Percentiles rank a stretch among this genome's conserved stretches.
Conservation (phyloP, 345 rosid species). For the Aegle marmelos region DNA sequence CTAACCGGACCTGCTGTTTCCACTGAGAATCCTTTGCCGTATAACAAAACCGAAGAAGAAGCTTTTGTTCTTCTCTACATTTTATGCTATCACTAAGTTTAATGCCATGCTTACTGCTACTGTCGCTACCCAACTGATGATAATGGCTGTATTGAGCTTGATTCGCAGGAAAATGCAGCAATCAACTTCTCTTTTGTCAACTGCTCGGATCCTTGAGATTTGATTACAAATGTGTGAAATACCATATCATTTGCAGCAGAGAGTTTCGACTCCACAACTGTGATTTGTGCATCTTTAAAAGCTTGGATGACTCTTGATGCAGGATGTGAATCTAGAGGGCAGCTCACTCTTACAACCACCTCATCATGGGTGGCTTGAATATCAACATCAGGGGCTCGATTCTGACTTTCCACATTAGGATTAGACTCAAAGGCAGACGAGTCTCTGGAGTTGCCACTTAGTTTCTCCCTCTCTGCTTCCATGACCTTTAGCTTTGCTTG, state of each 20-base stretch:
- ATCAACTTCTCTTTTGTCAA: conserved; percentile 80
- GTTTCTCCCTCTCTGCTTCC: conserved; percentile 67
- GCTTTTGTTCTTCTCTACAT: conserved; percentile 40
- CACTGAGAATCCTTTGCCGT: conserved; percentile 24
- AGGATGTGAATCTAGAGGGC: conserved; percentile 81
- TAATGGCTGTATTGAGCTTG: conserved; percentile 47
- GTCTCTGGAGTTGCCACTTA: conserved; percentile 47
- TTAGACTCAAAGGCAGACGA: conserved; percentile 25
- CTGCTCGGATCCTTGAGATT: conserved; percentile 67
- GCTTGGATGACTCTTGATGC: conserved; percentile 73
- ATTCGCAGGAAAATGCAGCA: conserved; percentile 53
- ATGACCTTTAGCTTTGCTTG: conserved; percentile 73
- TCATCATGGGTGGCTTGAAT: conserved; percentile 57
- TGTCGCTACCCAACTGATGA: conserved; percentile 50
- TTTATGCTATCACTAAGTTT: conserved; percentile 34
- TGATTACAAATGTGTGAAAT: conserved; percentile 73
- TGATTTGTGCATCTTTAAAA: conserved; percentile 60
- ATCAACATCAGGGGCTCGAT: conserved; percentile 45
- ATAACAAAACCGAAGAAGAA: conserved; percentile 43
- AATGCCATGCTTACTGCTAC: conserved; percentile 27
- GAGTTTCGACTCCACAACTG: conserved; percentile 64
- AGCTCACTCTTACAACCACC: conserved; percentile 65
- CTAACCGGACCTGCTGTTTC: conserved; percentile 30
- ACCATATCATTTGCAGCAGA: conserved; percentile 56
- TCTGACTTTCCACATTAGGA: conserved; percentile 27